Evolutionary conservation across 2,329 filamentous ascomycete species (phyloP).

Genomic region (Epichloe gansuensis): DNA sequence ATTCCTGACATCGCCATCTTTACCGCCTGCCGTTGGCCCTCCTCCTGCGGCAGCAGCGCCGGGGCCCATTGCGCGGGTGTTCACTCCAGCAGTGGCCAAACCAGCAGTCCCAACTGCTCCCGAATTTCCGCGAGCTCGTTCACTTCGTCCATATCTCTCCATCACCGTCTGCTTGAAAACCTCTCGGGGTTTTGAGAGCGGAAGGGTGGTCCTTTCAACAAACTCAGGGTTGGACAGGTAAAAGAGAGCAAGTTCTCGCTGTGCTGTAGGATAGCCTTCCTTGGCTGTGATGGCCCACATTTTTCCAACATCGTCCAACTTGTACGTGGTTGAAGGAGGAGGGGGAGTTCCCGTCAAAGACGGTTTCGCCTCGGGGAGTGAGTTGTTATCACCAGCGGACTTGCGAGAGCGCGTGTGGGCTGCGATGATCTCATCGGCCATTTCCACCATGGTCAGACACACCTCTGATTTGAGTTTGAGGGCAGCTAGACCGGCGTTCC

Average conservation of each 20-base stretch:
- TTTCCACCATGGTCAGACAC: constrained; percentile 64
- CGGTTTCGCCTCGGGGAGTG: constrained; percentile 18
- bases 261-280: constrained; percentile 71
- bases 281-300: constrained; percentile 93
- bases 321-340: constrained; percentile 48
- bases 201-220: constrained; percentile 66
- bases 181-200: constrained; percentile 71
- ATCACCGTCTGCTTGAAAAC: constrained; percentile 85
- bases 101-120: constrained; percentile 13
- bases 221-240: constrained; percentile 88
- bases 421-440: constrained; percentile 41
- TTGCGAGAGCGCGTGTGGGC: constrained; percentile 54
- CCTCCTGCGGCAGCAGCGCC: constrained; percentile 10
- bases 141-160: constrained; percentile 46
- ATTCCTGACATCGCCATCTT: constrained; percentile 45
- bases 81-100: constrained; percentile 14
- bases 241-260: constrained; percentile 85
- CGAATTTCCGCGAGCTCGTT: constrained; percentile 14
- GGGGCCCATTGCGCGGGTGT: constrained; percentile 12
- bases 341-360: constrained; percentile 31
- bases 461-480: constrained; percentile 81
- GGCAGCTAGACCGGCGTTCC: constrained; percentile 79
- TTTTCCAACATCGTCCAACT: constrained; percentile 66
- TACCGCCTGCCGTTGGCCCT: constrained; percentile 16
- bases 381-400: constrained; percentile 22